Percentiles rank a stretch among this genome's conserved stretches.
Conservation (phyloP, 257 asterid genomes). For the Verbena officinalis region DNA sequence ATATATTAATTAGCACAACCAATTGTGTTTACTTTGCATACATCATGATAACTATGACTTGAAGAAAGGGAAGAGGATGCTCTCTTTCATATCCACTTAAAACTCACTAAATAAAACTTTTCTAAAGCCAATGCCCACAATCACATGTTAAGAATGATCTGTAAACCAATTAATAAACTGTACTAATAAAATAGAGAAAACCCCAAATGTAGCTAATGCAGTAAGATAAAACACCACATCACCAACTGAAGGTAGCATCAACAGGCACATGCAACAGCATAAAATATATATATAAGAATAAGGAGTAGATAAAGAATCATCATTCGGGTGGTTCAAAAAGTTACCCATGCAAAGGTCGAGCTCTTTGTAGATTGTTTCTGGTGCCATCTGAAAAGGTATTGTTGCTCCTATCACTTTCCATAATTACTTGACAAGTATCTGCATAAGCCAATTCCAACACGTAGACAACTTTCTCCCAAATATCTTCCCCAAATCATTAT, state of each 20-base stretch:
- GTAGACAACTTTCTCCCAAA: conserved; percentile 46
- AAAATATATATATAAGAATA: conserved; percentile 12
- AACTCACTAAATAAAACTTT: conserved; percentile 18
- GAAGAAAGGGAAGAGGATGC: conserved; percentile 7
- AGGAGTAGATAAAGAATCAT: conserved; percentile 6
- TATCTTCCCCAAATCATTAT: conserved; percentile 76
- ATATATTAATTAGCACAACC: conserved; percentile 15
- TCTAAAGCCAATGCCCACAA: neutral
- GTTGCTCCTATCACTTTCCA: conserved; percentile 76
- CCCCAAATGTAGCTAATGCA: neutral
- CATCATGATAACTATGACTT: conserved; percentile 2
- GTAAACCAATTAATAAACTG: conserved; percentile 9
- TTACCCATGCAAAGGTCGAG: conserved; percentile 85
- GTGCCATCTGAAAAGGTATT: conserved; percentile 50
- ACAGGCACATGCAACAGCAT: conserved; percentile 5
- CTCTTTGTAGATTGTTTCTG: conserved; percentile 51
- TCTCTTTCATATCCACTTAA: neutral
- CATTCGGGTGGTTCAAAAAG: conserved; percentile 23
- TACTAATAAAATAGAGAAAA: conserved; percentile 7
- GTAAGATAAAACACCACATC: conserved; percentile 8
- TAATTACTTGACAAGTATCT: conserved; percentile 45
- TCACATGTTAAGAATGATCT: conserved; percentile 18
- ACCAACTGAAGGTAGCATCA: conserved; percentile 4
- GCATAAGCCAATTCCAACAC: conserved; percentile 52
- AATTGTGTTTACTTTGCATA: conserved; percentile 1